A percentile compares a stretch with the other conserved stretches of the same genome.
These are phyloP conservation scores for Lactifluus rugatus DNA, from an alignment of 768 basidiomycete species.

Conservation along the genomic window DNA sequence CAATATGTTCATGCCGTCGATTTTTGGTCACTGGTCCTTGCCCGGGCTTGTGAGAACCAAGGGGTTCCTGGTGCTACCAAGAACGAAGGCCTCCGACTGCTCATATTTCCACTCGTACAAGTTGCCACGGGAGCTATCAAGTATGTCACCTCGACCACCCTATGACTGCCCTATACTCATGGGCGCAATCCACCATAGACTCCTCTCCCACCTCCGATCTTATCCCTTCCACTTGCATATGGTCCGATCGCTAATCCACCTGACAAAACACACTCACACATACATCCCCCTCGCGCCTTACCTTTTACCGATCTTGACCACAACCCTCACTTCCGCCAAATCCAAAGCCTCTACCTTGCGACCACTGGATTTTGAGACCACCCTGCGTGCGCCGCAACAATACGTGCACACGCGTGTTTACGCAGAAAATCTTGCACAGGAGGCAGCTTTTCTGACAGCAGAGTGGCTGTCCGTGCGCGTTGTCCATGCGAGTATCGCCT, in stretches of 20 bases:
- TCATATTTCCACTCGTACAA: constrained; percentile 94
- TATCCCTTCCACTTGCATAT: constrained; percentile 94
- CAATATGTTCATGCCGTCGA: constrained; percentile 94
- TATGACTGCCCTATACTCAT: background rate
- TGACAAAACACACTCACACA: constrained; percentile 71
- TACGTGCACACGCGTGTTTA: constrained; percentile 86
- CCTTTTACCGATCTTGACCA: constrained; percentile 77
- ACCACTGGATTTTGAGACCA: constrained; percentile 80
- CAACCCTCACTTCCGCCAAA: constrained; percentile 57
- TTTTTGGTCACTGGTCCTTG: constrained; percentile 90
- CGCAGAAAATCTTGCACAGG: constrained; percentile 73
- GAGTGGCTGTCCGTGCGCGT: constrained; percentile 68
- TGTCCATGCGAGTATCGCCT: constrained; percentile 80
- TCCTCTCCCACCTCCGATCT: constrained; percentile 83
- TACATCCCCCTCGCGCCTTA: constrained; percentile 85
- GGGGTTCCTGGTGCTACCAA: constrained; percentile 40
- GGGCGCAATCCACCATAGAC: constrained; percentile 36
- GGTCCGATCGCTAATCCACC: constrained; percentile 75
- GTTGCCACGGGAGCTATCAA: constrained; percentile 88
- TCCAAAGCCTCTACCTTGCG: constrained; percentile 79
- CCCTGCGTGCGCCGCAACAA: constrained; percentile 79
- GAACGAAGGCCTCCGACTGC: constrained; percentile 72
- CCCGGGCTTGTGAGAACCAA: constrained; percentile 62
- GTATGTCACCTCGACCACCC: constrained; percentile 36
- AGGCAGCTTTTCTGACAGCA: constrained; percentile 64